Conservation (phyloP, 257 asterid species). For the Solanum sejunctum region DNA sequence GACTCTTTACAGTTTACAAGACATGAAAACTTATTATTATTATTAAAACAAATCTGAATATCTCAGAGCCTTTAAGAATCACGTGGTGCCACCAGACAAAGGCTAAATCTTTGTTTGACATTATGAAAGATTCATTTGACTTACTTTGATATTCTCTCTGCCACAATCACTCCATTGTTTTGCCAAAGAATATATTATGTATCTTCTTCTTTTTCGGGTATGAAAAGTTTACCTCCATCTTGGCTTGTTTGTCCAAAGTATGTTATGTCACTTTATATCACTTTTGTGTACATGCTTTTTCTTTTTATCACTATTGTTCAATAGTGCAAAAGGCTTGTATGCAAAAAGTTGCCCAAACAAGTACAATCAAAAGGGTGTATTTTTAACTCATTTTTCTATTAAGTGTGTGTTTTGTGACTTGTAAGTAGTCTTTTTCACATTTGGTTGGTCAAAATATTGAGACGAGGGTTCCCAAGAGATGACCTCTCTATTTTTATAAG, state of each 20-base stretch:
- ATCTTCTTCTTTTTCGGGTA: not conserved
- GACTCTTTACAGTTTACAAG: constrained; percentile 8
- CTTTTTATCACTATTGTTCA: not conserved
- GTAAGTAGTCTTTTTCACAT: fast-evolving
- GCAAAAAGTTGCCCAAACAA: not conserved
- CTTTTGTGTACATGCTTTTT: not conserved
- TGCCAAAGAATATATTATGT: not conserved
- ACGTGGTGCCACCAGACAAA: constrained; percentile 26
- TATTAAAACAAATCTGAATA: constrained; percentile 6
- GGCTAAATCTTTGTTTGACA: constrained; percentile 1
- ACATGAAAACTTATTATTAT: constrained; percentile 2
- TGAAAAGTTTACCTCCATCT: not conserved
- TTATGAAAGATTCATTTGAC: constrained; percentile 17
- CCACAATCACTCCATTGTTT: not conserved
- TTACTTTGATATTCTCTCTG: constrained; percentile 3
- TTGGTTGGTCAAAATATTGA: not conserved
- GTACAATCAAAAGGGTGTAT: not conserved
- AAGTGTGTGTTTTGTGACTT: not conserved
- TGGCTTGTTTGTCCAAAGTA: not conserved
- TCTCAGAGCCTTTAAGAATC: constrained; percentile 5
- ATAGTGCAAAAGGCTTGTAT: not conserved
- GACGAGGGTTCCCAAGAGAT: too few relatives aligned
- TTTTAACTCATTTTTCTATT: not conserved
- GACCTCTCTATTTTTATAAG: too few relatives aligned
- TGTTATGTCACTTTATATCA: not conserved